phyloP scores from a whole-genome alignment of 768 basidiomycete species.

The Termitomyces bulborhizus region DNA sequence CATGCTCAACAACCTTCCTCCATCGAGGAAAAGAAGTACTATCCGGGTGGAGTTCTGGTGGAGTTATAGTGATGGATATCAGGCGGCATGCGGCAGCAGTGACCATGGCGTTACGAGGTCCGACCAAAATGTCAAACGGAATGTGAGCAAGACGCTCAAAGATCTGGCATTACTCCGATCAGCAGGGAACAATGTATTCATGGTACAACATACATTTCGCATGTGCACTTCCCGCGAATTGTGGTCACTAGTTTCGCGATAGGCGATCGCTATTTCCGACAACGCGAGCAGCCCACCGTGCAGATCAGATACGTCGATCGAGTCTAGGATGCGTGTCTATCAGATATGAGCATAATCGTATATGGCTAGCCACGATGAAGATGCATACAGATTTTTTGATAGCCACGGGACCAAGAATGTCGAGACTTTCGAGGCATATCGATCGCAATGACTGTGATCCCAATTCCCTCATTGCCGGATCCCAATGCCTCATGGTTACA shows the following conservation, averaged over 20 bases:
- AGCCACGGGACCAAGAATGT: constrained; percentile 42
- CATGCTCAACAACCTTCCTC: constrained; percentile 62
- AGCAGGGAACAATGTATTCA: not conserved
- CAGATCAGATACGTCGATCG: constrained; percentile 62
- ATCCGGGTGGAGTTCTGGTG: constrained; percentile 39
- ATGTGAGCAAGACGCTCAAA: constrained; percentile 53
- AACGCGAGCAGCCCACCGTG: constrained; percentile 81
- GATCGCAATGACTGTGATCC: constrained; percentile 69
- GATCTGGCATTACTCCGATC: constrained; percentile 38
- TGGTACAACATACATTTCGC: constrained; percentile 36
- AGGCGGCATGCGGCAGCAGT: constrained; percentile 68
- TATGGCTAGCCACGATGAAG: constrained; percentile 1
- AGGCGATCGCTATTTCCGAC: constrained; percentile 65
- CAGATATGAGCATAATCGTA: not conserved
- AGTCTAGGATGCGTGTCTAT: constrained; percentile 52
- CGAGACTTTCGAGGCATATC: constrained; percentile 59
- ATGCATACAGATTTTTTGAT: constrained; percentile 42
- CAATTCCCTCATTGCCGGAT: constrained; percentile 68
- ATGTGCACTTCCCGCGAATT: constrained; percentile 29
- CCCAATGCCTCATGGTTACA: constrained; percentile 86
- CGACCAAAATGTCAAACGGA: constrained; percentile 52
- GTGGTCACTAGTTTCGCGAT: constrained; percentile 26
- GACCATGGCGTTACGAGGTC: constrained; percentile 65
- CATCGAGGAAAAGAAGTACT: constrained; percentile 50
- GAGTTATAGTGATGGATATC: constrained; percentile 61